Base-by-base conservation (phyloP, 73 alveolate species). In the Breviolum minutum region DNA sequence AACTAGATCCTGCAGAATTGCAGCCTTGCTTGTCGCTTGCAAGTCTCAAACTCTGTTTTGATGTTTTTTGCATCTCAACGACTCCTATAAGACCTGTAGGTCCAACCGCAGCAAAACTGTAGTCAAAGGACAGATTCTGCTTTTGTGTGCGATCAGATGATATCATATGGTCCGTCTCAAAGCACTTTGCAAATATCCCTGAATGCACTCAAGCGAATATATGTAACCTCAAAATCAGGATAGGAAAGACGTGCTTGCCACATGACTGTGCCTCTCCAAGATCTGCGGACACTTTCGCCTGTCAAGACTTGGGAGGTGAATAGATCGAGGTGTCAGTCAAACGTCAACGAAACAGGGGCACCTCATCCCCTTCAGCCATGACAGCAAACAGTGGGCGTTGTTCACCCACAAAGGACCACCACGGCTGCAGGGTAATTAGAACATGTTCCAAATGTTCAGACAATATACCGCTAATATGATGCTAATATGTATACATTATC, bases 291-390 rank as follows among this genome's bases (percentile, higher is more conserved):
- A 81, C 71, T 60, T 81, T 81, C 40, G 54, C 90, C 90, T 81
- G 86, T 54, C n/a, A n/a, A 27, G n/a, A 10, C 12, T 77, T 10
- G 26, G 54, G 54, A 40, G 54, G 54, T 40, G 54, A 40, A 40
- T 40, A 3, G 54, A 40, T 40, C 54, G 54, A 40, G 54, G 54
- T 40, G 54, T 40, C 54, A 40, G 54, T 40, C 54, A 40, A 40
- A 40, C 54, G 54, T 40, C 54, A 71, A 20, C 54, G 13, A 19
- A 12, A 22, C 82, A 7, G 48, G 40, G 9, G 63, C 19, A 32
- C 88, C 88, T 40, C 68, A 8, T 80, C 88, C 11, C 54, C 88
- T 32, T 80, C 88, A 40, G 88, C 88, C 88, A 80, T 80, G 88
- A 66, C 68, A 40, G 54, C 54, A 27, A 19, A 20, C 48, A 29